phyloP scores from a whole-genome alignment of 108 stramenopile species.

The Nitzschia sp. region DNA sequence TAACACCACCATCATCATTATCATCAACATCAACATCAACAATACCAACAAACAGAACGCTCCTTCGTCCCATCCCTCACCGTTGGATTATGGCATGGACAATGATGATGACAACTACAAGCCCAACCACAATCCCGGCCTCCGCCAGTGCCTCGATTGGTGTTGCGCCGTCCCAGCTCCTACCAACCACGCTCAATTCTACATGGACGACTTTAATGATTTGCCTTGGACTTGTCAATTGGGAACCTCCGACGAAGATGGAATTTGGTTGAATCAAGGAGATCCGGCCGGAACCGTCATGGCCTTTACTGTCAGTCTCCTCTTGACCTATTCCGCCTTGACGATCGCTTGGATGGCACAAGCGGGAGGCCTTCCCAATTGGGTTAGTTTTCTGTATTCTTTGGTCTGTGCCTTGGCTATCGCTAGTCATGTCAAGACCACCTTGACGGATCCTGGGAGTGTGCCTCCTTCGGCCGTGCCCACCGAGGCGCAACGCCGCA shows the following conservation, averaged over 20 bases:
- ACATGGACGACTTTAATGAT: slow-evolving; percentile 68
- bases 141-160: not conserved
- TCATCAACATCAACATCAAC: too few species aligned
- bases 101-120: slow-evolving; percentile 4
- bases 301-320: slow-evolving; percentile 80
- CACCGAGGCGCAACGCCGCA: slow-evolving; percentile 66
- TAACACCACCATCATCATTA: too few species aligned
- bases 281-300: slow-evolving; percentile 90
- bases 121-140: not conserved
- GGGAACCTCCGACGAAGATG: slow-evolving; percentile 62
- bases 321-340: slow-evolving; percentile 71
- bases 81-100: not conserved
- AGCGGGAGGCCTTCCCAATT: slow-evolving; percentile 66
- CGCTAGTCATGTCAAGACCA: slow-evolving; percentile 89
- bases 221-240: slow-evolving; percentile 45
- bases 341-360: slow-evolving; percentile 75
- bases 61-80: too few species aligned
- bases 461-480: slow-evolving; percentile 86
- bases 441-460: slow-evolving; percentile 93
- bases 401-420: slow-evolving; percentile 74
- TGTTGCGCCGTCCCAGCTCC: slow-evolving; percentile 1
- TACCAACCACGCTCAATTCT: slow-evolving; percentile 32
- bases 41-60: too few species aligned
- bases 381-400: slow-evolving; percentile 61
- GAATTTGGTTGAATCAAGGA: slow-evolving; percentile 87